phyloP scores from a whole-genome alignment of 2,329 filamentous ascomycete genomes.

The Dendrostoma leiphaemia region DNA sequence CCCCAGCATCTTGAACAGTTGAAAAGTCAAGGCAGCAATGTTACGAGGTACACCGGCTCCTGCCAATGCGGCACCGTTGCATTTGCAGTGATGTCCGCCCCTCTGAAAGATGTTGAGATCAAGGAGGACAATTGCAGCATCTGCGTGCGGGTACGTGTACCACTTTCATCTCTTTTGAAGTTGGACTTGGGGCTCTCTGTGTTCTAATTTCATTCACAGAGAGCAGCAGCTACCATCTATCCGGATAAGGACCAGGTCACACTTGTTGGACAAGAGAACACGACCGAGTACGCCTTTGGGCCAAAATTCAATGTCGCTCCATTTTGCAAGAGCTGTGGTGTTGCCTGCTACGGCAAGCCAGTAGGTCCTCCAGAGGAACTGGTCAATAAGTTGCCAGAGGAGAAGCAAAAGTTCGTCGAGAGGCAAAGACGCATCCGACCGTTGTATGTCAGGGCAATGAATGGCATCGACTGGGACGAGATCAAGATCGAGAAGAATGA shows the following conservation, averaged over 20 bases:
- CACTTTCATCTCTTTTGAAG: not conserved
- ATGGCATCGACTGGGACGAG: conserved; percentile 13
- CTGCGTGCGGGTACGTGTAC: conserved; percentile 25
- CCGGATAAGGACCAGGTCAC: conserved; percentile 26
- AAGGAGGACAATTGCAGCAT: conserved; percentile 37
- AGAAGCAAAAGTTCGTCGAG: conserved; percentile 23
- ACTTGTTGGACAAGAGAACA: conserved; percentile 26
- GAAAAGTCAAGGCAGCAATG: not conserved
- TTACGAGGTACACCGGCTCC: conserved; percentile 22
- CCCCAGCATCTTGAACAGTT: not conserved
- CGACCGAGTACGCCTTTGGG: conserved; percentile 25
- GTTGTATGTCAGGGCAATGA: conserved; percentile 14
- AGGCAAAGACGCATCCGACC: conserved; percentile 9
- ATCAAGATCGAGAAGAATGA: conserved; percentile 23
- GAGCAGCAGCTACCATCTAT: conserved; percentile 30
- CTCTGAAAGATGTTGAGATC: conserved; percentile 37
- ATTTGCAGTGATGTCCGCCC: conserved; percentile 19
- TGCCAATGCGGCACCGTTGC: conserved; percentile 28
- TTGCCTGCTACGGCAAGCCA: conserved; percentile 26
- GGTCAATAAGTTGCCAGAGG: conserved; percentile 26
- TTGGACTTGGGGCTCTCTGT: no score
- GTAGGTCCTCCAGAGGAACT: conserved; percentile 29
- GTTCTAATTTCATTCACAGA: conserved; percentile 6
- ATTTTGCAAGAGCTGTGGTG: conserved; percentile 30
- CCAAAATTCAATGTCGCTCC: conserved; percentile 23